Conservation (phyloP, 805 yeast genomes). For the Danielia reshetovae region DNA sequence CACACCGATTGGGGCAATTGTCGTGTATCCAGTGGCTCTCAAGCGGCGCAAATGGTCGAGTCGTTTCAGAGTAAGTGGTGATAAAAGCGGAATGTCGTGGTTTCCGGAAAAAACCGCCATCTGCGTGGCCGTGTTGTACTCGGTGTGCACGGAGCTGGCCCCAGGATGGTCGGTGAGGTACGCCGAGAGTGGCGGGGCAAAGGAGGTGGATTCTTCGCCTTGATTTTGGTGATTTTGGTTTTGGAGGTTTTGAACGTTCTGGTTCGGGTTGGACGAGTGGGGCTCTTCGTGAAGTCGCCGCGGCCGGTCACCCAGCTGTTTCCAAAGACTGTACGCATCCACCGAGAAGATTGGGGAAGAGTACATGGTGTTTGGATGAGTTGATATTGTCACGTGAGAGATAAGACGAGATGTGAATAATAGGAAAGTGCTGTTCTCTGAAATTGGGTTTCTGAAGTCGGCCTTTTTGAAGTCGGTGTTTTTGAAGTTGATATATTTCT, state of each 20-base stretch:
- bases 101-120: slow-evolving; percentile 10
- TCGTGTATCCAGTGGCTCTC: slow-evolving; percentile 30
- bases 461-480: too few relatives aligned
- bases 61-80: slow-evolving; percentile 19
- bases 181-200: slow-evolving; percentile 53
- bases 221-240: background rate
- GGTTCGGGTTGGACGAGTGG: background rate
- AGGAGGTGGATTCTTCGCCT: slow-evolving; percentile 8
- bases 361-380: slow-evolving; percentile 3
- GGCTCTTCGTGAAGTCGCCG: slow-evolving; percentile 10
- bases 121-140: slow-evolving; percentile 20
- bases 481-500: too few relatives aligned
- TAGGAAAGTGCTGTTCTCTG: too few relatives aligned
- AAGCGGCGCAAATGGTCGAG: slow-evolving; percentile 24
- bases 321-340: slow-evolving; percentile 6
- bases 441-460: too few relatives aligned
- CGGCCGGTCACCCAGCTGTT: slow-evolving; percentile 6
- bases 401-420: too few relatives aligned
- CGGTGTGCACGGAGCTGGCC: slow-evolving; percentile 15
- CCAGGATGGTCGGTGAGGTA: slow-evolving; percentile 45
- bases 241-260: background rate
- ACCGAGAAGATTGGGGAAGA: slow-evolving; percentile 1
- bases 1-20: slow-evolving; percentile 37
- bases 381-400: background rate
- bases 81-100: slow-evolving; percentile 11